phyloP scores from a whole-genome alignment of 371 early-diverging fungal genomes.

The Apophysomyces ossiformis region DNA sequence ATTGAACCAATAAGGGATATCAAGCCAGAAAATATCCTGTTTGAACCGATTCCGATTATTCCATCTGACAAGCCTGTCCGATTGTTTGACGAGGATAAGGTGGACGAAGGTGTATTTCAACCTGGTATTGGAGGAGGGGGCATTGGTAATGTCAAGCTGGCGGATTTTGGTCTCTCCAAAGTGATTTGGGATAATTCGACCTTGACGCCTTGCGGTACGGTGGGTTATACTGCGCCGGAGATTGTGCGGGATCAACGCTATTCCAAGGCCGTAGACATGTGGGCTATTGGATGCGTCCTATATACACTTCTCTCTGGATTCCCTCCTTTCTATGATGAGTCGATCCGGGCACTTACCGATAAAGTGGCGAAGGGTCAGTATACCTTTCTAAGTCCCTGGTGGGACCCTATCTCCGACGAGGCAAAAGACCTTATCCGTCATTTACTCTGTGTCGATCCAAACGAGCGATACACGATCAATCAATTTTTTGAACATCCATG shows the following conservation, averaged over 20 bases:
- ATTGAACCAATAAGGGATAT: slow-evolving; percentile 65
- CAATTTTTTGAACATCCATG: slow-evolving; percentile 86
- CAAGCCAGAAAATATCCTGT: slow-evolving; percentile 96
- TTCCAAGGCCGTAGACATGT: slow-evolving; percentile 79
- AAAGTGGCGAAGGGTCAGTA: slow-evolving; percentile 69
- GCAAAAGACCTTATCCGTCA: slow-evolving; percentile 77
- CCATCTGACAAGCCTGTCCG: slow-evolving; percentile 25
- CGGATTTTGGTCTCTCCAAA: slow-evolving; percentile 76
- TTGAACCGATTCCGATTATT: slow-evolving; percentile 73
- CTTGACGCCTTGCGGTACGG: slow-evolving; percentile 79
- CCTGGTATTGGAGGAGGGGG: slow-evolving; percentile 68
- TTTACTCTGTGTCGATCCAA: slow-evolving; percentile 60
- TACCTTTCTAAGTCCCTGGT: slow-evolving; percentile 74
- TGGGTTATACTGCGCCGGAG: slow-evolving; percentile 83
- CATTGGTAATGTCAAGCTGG: slow-evolving; percentile 70
- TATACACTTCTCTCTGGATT: slow-evolving; percentile 79
- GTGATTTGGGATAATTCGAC: slow-evolving; percentile 73
- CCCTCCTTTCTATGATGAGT: slow-evolving; percentile 80
- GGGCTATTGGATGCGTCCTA: slow-evolving; percentile 83
- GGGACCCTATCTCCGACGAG: slow-evolving; percentile 68
- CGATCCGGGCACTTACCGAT: slow-evolving; percentile 60
- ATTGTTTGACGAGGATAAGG: slow-evolving; percentile 39
- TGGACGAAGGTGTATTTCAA: slow-evolving; percentile 61
- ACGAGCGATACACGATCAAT: slow-evolving; percentile 61
- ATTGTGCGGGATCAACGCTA: slow-evolving; percentile 71